These are phyloP conservation scores for Rubroshorea leprosula DNA, from an alignment of 345 rosid genomes.

Conservation along the genomic window DNA sequence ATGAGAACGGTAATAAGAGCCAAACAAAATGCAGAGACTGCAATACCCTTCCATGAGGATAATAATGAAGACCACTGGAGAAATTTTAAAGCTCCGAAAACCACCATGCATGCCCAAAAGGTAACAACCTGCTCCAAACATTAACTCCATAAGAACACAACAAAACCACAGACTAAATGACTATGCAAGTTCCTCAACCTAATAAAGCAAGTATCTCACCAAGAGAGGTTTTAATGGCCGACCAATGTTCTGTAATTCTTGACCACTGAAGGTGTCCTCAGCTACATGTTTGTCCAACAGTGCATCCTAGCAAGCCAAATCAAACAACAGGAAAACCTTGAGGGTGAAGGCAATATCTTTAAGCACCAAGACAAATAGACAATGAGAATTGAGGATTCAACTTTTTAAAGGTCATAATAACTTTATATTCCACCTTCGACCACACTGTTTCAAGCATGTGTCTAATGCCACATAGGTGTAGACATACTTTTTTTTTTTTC, in stretches of 20 bases:
- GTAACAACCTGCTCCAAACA: conserved; percentile 47
- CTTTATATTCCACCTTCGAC: neutral
- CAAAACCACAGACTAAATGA: no score
- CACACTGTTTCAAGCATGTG: neutral
- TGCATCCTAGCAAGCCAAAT: conserved; percentile 47
- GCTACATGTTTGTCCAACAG: conserved; percentile 67
- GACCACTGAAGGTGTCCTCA: conserved; percentile 59
- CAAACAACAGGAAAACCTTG: conserved; percentile 13
- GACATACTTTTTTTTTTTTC: no score
- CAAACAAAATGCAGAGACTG: conserved; percentile 41
- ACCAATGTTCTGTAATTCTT: conserved; percentile 54
- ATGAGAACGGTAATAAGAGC: conserved; percentile 60
- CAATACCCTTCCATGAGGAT: conserved; percentile 78
- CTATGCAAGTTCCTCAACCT: no score
- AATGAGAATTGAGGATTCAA: neutral
- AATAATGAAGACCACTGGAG: conserved; percentile 64
- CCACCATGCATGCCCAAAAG: conserved; percentile 53
- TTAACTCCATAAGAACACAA: neutral
- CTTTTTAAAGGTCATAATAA: neutral
- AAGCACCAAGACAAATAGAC: neutral
- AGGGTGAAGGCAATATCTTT: neutral
- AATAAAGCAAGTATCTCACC: conserved; percentile 35
- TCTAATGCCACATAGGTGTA: conserved; percentile 1
- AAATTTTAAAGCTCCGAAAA: conserved; percentile 45
- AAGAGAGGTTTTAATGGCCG: conserved; percentile 66